These are phyloP conservation scores for Aspergillus niger DNA, from an alignment of 2,329 filamentous ascomycete species.

Conservation along the genomic window DNA sequence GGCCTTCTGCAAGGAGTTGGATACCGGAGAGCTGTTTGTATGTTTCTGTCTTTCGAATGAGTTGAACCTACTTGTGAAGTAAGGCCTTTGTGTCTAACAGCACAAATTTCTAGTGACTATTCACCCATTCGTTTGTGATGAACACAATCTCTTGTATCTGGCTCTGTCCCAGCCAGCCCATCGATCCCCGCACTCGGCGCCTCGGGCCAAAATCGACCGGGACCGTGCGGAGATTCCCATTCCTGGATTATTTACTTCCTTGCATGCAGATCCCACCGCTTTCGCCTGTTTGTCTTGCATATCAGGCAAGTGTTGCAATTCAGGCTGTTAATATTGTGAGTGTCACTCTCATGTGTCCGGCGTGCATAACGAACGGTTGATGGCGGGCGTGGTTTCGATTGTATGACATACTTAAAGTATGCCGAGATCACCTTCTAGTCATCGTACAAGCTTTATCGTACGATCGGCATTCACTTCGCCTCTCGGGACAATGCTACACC, in stretches of 20 bases:
- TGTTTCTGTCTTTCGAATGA: too few relatives aligned
- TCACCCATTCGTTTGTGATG: too few relatives aligned
- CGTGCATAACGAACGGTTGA: not conserved
- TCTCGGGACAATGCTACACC: not conserved
- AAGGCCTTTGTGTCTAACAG: too few relatives aligned
- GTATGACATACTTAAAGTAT: too few relatives aligned
- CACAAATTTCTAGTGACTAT: too few relatives aligned
- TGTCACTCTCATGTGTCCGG: not conserved
- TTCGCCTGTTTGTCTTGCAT: not conserved
- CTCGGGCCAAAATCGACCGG: not conserved
- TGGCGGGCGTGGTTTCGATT: too few relatives aligned
- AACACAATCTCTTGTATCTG: too few relatives aligned
- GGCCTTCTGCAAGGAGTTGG: too few relatives aligned
- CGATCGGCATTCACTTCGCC: not conserved
- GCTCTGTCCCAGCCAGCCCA: too few relatives aligned
- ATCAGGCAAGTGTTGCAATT: not conserved
- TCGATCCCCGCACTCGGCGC: not conserved
- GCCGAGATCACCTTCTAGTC: not conserved
- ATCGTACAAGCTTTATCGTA: not conserved
- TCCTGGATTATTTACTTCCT: not conserved
- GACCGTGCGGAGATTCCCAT: not conserved
- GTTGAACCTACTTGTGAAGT: fast-evolving
- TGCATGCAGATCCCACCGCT: not conserved
- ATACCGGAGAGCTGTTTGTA: too few relatives aligned
- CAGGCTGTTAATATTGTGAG: not conserved